phyloP scores from a whole-genome alignment of 805 yeast species.

The Metschnikowia cerradonensis region DNA sequence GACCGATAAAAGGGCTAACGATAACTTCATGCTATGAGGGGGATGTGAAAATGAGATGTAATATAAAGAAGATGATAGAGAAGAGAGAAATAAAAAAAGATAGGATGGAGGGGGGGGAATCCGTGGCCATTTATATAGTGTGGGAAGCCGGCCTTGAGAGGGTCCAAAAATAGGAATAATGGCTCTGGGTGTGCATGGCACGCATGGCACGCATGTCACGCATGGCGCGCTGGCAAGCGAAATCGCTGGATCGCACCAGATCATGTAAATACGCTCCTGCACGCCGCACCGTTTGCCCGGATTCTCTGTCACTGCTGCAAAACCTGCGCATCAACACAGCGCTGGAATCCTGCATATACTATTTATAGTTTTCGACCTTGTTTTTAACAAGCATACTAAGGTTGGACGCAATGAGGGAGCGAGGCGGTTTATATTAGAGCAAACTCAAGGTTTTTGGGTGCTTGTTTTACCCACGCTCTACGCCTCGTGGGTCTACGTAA shows the following conservation, averaged over 20 bases:
- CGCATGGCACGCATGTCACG: neutral
- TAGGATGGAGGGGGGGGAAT: neutral
- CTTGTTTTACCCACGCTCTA: too few species aligned
- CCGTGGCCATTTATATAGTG: neutral
- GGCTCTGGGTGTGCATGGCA: neutral
- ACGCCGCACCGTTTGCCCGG: neutral
- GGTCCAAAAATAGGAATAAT: constrained; percentile 1
- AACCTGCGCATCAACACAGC: neutral
- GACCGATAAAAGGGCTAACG: constrained; percentile 27
- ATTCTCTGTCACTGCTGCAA: neutral
- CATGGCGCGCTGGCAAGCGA: neutral
- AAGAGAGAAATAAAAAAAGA: neutral
- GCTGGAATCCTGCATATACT: constrained; percentile 1
- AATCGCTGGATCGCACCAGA: constrained; percentile 5
- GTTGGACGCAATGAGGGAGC: too few species aligned
- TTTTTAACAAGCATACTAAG: too few species aligned
- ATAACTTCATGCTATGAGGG: constrained; percentile 11
- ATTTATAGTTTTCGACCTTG: neutral
- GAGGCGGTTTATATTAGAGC: too few species aligned
- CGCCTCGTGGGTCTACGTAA: too few species aligned
- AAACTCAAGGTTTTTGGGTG: too few species aligned
- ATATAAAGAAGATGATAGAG: neutral
- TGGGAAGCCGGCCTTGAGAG: neutral
- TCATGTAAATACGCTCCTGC: constrained; percentile 1
- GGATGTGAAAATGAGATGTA: neutral